phyloP scores from a whole-genome alignment of 345 rosid species.

The Carallia brachiata region DNA sequence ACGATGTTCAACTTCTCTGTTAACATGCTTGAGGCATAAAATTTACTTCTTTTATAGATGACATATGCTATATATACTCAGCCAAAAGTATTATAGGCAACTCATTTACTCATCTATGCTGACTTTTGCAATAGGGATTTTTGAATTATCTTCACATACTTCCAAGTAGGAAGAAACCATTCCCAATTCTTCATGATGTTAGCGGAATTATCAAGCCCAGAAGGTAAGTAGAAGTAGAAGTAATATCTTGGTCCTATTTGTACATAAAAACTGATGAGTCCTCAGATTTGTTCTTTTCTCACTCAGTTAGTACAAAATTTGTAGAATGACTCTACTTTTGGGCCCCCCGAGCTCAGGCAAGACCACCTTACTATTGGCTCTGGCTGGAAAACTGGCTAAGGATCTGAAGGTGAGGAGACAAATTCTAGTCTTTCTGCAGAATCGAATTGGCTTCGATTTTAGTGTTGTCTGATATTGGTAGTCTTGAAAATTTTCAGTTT shows the following conservation, averaged over 20 bases:
- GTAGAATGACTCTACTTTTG: conserved; percentile 56
- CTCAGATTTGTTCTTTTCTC: neutral
- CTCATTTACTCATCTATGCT: neutral
- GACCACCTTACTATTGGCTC: conserved; percentile 49
- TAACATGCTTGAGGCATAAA: conserved; percentile 49
- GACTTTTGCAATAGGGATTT: conserved; percentile 32
- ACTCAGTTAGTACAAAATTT: neutral
- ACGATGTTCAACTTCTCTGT: conserved; percentile 48
- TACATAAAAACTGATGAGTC: neutral
- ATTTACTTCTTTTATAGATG: neutral
- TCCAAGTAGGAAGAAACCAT: conserved; percentile 47
- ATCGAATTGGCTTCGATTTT: neutral
- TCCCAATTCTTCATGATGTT: conserved; percentile 42
- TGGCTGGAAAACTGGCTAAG: conserved; percentile 58
- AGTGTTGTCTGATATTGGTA: conserved; percentile 3
- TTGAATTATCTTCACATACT: conserved; percentile 43
- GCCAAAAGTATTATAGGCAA: too few species aligned
- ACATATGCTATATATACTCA: neutral
- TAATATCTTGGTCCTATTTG: neutral
- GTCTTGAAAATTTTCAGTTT: conserved; percentile 28
- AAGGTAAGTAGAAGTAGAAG: conserved; percentile 31
- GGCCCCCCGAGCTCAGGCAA: conserved; percentile 67
- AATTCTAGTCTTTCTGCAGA: neutral
- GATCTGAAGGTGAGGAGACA: conserved; percentile 42
- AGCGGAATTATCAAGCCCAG: conserved; percentile 59